phyloP scores from a whole-genome alignment of 1,284 basidiomycete species.

The Somion occarium region DNA sequence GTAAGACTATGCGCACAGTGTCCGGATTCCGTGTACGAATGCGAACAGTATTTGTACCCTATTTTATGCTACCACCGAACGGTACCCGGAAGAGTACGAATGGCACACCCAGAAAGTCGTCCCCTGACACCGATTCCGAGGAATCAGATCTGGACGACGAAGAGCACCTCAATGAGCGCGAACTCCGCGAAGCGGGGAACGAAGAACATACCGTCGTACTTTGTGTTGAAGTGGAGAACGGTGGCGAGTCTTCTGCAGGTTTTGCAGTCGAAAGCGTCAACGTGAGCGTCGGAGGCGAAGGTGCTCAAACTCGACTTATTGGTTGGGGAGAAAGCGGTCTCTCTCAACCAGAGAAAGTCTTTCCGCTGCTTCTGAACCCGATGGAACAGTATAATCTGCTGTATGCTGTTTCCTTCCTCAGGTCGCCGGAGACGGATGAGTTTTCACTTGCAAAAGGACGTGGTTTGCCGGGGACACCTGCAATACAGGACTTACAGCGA shows the following conservation, averaged over 20 bases:
- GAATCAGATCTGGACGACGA: slow-evolving; percentile 36
- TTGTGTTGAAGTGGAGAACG: slow-evolving; percentile 82
- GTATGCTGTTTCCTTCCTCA: slow-evolving; percentile 76
- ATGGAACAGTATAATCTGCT: slow-evolving; percentile 83
- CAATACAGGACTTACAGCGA: slow-evolving; percentile 51
- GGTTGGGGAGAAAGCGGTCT: slow-evolving; percentile 56
- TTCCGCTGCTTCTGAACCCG: slow-evolving; percentile 66
- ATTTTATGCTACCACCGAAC: slow-evolving; percentile 52
- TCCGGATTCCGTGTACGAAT: slow-evolving; percentile 85
- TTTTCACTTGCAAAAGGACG: slow-evolving; percentile 32
- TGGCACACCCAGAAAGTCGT: background rate
- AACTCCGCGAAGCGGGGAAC: slow-evolving; percentile 61
- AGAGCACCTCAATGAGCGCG: slow-evolving; percentile 40
- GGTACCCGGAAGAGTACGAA: slow-evolving; percentile 9
- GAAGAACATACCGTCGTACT: slow-evolving; percentile 82
- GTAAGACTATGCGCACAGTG: slow-evolving; percentile 71
- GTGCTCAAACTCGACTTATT: slow-evolving; percentile 64
- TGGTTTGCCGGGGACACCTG: slow-evolving; percentile 10
- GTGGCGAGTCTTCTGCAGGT: slow-evolving; percentile 52
- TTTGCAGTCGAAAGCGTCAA: slow-evolving; percentile 73
- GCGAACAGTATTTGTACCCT: slow-evolving; percentile 84
- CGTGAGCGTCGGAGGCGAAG: slow-evolving; percentile 72
- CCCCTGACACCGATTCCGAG: slow-evolving; percentile 30
- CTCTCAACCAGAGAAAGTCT: slow-evolving; percentile 39
- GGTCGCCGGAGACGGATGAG: slow-evolving; percentile 51